Evolutionary conservation across 2,329 filamentous ascomycete genomes (phyloP).

Genomic region (Scedosporium apiospermum): DNA sequence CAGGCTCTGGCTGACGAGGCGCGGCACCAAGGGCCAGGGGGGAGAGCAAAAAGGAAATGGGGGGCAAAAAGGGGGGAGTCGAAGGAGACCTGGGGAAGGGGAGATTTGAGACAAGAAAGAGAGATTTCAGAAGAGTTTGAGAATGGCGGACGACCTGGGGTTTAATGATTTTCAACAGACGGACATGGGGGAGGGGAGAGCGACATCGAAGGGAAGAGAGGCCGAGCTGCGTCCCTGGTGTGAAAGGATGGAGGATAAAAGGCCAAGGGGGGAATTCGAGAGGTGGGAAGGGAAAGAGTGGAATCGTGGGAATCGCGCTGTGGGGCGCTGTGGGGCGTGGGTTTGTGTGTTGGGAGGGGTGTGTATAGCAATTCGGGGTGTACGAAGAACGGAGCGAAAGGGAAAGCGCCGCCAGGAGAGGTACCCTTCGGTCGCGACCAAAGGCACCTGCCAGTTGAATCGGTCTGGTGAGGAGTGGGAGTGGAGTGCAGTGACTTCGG

Average conservation of each 20-base stretch:
- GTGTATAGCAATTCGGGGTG: not conserved
- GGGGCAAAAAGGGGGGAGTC: conserved; percentile 19
- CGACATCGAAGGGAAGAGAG: conserved; percentile 16
- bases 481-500: no score
- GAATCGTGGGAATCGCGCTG: not conserved
- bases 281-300: conserved; percentile 4
- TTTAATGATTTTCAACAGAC: conserved; percentile 28
- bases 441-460: no score
- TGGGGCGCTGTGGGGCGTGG: not conserved
- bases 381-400: no score
- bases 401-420: no score
- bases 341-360: not conserved
- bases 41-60: conserved; percentile 15
- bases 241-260: conserved; percentile 16
- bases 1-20: conserved; percentile 8
- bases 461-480: no score
- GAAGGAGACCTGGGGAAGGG: conserved; percentile 7
- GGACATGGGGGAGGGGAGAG: conserved; percentile 16
- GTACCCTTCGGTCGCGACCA: no score
- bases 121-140: conserved; percentile 25
- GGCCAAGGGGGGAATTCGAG: conserved; percentile 8
- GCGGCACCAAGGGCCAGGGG: conserved; percentile 18
- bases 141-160: conserved; percentile 27
- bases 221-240: conserved; percentile 7
- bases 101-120: conserved; percentile 11